Evolutionary conservation across 2,329 filamentous ascomycete species (phyloP), one percentile per base, ranked within the genome.

Genomic region (Phialophora chinensis): DNA sequence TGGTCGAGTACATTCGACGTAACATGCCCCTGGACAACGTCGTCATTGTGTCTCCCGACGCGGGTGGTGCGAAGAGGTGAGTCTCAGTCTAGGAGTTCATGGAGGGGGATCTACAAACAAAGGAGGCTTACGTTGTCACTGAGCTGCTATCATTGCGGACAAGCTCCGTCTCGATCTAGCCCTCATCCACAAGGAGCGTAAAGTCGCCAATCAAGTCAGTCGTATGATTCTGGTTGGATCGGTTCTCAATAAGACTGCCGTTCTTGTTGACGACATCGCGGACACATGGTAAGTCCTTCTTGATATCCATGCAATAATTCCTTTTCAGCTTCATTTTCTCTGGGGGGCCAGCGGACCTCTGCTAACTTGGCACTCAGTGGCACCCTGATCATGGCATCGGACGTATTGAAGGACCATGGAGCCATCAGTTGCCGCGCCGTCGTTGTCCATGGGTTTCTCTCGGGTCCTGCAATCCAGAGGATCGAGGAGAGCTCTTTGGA

Each of bases 181-280:
- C 12, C 87, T 97, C 64, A 97, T 97, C 73, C 93, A 97, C 85
- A 97, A 97, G 83, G 93, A 97, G 80, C 91, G 93, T 65, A 90
- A 92, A 8, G 88, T 92, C 25, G 89, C 89, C 68, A 96, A 96
- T 75, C 92, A 96, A 75, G 92, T 96, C 67, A 92, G 91, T 10
- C 90, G 91, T 74, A 96, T 96, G 92, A 91, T 92, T 1, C 89
- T 98, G 20, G 94, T 97, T 60, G 94, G 94, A 72, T 93, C 96
- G 72, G 94, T 98, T 52, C 86, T 88, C 71, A 91, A 91, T 81
- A 94, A 94, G 82, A 89, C 93, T 31, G 93, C 93, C 67, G 97
- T 98, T 75, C 88, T 98, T 59, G 93, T 98, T 56, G 93, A 97
- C 77, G 93, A 97, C 78, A 97, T 97, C 91, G 93, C 93, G 29